phyloP scores from a whole-genome alignment of 2,329 filamentous ascomycete genomes.

The Colletotrichum siamense region DNA sequence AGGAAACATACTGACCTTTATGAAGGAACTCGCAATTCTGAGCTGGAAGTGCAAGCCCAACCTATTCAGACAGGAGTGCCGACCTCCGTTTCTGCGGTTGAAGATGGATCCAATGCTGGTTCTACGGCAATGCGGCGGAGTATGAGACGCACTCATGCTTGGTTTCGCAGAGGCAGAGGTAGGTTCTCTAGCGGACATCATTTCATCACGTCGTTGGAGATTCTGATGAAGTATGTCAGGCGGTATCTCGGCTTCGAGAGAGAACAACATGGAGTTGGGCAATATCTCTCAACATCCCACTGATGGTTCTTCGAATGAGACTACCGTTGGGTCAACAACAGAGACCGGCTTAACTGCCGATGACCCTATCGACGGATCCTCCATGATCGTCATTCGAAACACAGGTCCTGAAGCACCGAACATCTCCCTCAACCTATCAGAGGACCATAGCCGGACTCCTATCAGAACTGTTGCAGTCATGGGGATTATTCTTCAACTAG shows the following conservation, averaged over 20 bases:
- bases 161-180: background rate
- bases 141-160: background rate
- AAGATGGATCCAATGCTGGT: fast-evolving
- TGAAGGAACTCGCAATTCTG: background rate
- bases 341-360: background rate
- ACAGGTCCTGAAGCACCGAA: background rate
- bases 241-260: fast-evolving
- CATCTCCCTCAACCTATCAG: background rate
- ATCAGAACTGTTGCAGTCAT: background rate
- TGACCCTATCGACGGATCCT: background rate
- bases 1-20: fast-evolving
- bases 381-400: background rate
- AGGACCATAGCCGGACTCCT: background rate
- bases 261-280: background rate
- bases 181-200: fast-evolving
- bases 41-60: fast-evolving
- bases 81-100: background rate
- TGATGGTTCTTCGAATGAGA: background rate
- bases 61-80: background rate
- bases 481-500: background rate
- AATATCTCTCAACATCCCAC: background rate
- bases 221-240: background rate
- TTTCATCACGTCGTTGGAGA: background rate
- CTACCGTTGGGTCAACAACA: background rate
- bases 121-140: background rate